Conservation (phyloP, 2,329 filamentous ascomycete genomes). For the Diplocarpon mali region DNA sequence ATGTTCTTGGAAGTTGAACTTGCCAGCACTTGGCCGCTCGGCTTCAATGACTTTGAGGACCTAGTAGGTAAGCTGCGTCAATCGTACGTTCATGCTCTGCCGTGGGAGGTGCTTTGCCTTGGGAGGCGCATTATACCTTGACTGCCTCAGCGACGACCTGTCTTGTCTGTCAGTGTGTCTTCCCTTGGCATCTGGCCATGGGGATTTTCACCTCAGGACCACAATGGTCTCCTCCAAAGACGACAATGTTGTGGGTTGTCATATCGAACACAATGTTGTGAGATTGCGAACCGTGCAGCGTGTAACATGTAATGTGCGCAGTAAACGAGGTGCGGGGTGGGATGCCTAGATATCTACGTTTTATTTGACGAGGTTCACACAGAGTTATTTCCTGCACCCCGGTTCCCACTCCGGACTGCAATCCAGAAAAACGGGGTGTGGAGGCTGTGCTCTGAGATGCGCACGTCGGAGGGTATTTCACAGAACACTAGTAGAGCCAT, state of each 20-base stretch:
- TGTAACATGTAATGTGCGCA: too few species aligned
- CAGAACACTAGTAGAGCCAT: too few species aligned
- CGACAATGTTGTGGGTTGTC: constrained; percentile 66
- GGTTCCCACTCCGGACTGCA: too few species aligned
- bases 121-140: constrained; percentile 47
- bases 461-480: too few species aligned
- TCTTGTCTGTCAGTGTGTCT: constrained; percentile 14
- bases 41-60: constrained; percentile 71
- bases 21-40: constrained; percentile 52
- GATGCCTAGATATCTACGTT: too few species aligned
- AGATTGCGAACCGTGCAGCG: neutral
- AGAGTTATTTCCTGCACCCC: too few species aligned
- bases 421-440: too few species aligned
- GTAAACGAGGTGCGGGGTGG: too few species aligned
- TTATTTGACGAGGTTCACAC: too few species aligned
- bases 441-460: too few species aligned
- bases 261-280: constrained; percentile 33
- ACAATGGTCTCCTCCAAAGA: constrained; percentile 75
- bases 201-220: constrained; percentile 63
- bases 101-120: neutral
- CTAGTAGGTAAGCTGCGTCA: constrained; percentile 37
- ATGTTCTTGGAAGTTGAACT: constrained; percentile 85
- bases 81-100: constrained; percentile 1
- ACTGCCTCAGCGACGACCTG: constrained; percentile 75
- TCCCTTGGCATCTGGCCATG: constrained; percentile 2